Evolutionary conservation across 345 rosid species (phyloP).

Genomic region (Leavenworthia alabamica): DNA sequence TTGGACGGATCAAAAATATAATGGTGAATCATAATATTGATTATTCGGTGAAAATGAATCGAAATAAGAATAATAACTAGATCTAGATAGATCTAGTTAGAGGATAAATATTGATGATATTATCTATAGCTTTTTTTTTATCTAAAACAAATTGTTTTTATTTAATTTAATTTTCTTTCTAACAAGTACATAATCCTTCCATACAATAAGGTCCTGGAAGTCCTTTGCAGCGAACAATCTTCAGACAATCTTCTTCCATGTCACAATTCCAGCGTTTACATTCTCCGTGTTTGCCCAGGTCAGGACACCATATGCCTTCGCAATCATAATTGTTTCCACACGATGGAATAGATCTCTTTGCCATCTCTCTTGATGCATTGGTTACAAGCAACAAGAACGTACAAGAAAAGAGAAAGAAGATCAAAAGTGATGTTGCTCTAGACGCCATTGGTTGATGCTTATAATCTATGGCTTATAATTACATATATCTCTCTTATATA

Average conservation of each 20-base stretch:
- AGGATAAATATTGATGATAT: too few species aligned
- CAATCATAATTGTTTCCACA: slow-evolving; percentile 1
- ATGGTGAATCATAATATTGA: too few species aligned
- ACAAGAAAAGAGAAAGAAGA: slow-evolving; percentile 4
- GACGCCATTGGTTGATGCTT: slow-evolving; percentile 4
- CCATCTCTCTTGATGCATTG: background rate
- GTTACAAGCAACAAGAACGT: background rate
- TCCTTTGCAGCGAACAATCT: background rate
- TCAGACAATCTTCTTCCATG: background rate
- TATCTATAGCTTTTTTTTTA: too few species aligned
- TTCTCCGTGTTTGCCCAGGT: background rate
- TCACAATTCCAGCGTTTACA: slow-evolving; percentile 3
- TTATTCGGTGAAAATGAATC: too few species aligned
- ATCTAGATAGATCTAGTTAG: too few species aligned
- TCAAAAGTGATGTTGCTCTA: background rate
- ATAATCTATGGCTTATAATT: too few species aligned
- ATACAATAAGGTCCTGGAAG: slow-evolving; percentile 20
- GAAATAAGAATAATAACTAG: too few species aligned
- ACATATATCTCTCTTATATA: too few species aligned
- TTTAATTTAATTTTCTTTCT: too few species aligned
- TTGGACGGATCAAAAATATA: too few species aligned
- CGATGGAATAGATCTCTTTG: background rate
- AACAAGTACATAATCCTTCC: slow-evolving; percentile 20
- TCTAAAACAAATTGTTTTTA: too few species aligned
- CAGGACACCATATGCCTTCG: slow-evolving; percentile 15